phyloP scores from a whole-genome alignment of 1,284 basidiomycete species.

The Ustilago lituana region DNA sequence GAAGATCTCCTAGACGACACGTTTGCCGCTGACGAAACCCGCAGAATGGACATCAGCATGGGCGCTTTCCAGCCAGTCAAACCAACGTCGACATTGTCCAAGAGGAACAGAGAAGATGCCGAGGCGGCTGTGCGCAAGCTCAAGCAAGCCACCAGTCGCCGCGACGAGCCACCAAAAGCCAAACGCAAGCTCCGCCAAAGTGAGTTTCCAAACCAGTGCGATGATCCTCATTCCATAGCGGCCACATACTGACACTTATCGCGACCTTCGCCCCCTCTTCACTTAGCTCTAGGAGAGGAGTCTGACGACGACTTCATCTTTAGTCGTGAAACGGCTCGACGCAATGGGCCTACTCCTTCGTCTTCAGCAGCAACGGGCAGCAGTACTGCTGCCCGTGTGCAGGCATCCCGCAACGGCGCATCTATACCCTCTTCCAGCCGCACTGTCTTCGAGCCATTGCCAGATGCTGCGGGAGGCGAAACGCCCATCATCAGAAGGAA shows the following conservation, averaged over 20 bases:
- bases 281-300: slow-evolving; percentile 36
- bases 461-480: slow-evolving; percentile 43
- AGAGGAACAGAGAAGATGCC: slow-evolving; percentile 11
- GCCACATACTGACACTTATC: slow-evolving; percentile 1
- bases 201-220: slow-evolving; percentile 1
- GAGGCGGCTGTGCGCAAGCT: slow-evolving; percentile 30
- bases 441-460: slow-evolving; percentile 47
- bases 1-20: slow-evolving; percentile 43
- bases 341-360: slow-evolving; percentile 13
- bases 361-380: slow-evolving; percentile 5
- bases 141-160: slow-evolving; percentile 22
- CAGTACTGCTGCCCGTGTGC: slow-evolving; percentile 4
- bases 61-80: slow-evolving; percentile 30
- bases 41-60: slow-evolving; percentile 38
- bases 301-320: slow-evolving; percentile 53
- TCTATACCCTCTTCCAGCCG: slow-evolving; percentile 17
- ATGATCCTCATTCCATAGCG: background rate
- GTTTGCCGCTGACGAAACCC: slow-evolving; percentile 24
- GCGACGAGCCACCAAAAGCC: slow-evolving; percentile 22
- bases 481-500: slow-evolving; percentile 52
- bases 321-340: slow-evolving; percentile 29
- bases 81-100: slow-evolving; percentile 13
- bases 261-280: background rate
- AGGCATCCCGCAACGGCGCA: slow-evolving; percentile 20
- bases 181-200: slow-evolving; percentile 42